Evolutionary conservation across 139 green algal species (phyloP).

Genomic region (Chlamydomonas asymmetrica): DNA sequence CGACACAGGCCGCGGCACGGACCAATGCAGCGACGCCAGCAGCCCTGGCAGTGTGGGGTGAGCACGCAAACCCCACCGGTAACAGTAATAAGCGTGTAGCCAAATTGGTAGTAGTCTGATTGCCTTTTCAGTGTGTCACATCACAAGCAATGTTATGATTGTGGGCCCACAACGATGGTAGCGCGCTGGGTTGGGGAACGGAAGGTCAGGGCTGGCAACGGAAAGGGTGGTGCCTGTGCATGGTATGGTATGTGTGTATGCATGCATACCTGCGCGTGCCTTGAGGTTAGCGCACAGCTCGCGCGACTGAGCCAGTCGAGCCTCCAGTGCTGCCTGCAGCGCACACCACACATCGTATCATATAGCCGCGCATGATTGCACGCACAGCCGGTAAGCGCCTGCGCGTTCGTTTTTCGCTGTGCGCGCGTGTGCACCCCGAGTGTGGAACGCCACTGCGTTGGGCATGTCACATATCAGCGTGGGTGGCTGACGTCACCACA

Average conservation of each 20-base stretch:
- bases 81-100: background rate
- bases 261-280: slow-evolving; percentile 19
- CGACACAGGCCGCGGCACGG: slow-evolving; percentile 52
- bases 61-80: background rate
- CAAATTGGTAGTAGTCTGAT: background rate
- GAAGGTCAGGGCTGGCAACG: background rate
- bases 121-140: background rate
- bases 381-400: no score
- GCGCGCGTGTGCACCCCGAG: no score
- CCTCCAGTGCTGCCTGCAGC: slow-evolving; percentile 17
- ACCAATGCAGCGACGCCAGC: slow-evolving; percentile 67
- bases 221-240: background rate
- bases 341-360: no score
- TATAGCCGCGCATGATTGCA: no score
- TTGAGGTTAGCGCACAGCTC: slow-evolving; percentile 34
- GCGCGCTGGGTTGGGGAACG: background rate
- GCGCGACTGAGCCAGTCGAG: background rate
- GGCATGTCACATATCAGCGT: no score
- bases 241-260: background rate
- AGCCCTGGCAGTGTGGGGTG: slow-evolving; percentile 27
- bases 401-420: no score
- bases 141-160: background rate
- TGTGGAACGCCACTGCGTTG: no score
- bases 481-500: no score
- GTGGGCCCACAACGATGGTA: background rate